Evolutionary conservation across 176 grass and related monocot genomes (phyloP), one percentile per base, ranked within the genome.

Genomic region (Zoysia pacifica): DNA sequence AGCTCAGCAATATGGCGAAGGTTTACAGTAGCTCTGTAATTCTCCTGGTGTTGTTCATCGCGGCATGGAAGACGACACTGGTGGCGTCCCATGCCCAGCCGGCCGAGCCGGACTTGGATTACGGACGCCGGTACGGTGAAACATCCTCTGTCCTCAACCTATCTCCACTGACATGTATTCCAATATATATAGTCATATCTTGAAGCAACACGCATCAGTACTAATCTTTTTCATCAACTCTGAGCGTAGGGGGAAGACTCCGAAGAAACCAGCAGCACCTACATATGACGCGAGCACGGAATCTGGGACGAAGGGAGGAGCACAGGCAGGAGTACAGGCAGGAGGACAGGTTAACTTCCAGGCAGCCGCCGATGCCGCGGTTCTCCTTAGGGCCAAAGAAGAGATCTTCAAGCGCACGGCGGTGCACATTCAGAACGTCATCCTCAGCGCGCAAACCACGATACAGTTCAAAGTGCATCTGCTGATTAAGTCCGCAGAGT

Each of bases 1-100:
- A 55, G 15, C 5, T 62, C 55, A 77, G n/a, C 75, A 47, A 88
- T 1, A 49, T 88, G 86, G 8, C 69, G 4, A 88, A 69, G 69
- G n/a, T 68, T 68, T 54, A 2, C 46, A 53, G 62, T 9, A 36
- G 1, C 16, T 16, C 2, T 6, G 6, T 74, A 3, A 0, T 88
- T 45, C 37, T 83, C 38, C 11, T 79, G 9, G 40, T 69, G 75
- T 11, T 83, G 39, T 46, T 88, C 52, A 6, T 83, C 19, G 65
- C 81, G 39, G 70, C 53, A 6, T 83, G 75, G 86, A 59, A 45
- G 51, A 44, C 46, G 44, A 19, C 19, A 7, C 54, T 46, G 5
- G 81, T 69, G 69, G 2, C 73, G 69, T 78, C 86, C 48, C 46
- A 88, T 38, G n/a, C 13, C 65, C 42, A 28, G 28, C 28, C 60